Percentiles rank a stretch among this genome's conserved stretches.
Evolutionary conservation across 106 monocot genomes (phyloP).

Genomic region (Xerophyta viscosa): DNA sequence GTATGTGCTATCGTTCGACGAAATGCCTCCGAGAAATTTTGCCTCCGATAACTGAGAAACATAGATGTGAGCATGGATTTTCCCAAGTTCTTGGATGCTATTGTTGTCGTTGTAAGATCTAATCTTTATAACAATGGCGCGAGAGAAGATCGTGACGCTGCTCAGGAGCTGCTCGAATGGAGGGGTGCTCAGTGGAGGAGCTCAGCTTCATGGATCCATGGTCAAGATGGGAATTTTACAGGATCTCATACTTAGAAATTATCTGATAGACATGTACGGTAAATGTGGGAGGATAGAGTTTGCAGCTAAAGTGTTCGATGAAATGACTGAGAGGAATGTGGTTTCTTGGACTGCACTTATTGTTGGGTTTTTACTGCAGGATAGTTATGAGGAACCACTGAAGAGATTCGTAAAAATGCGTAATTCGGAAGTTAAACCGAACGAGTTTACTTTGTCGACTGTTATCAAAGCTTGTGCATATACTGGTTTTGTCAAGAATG

Average conservation of each 20-base stretch:
- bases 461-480: slow-evolving; percentile 30
- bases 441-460: slow-evolving; percentile 41
- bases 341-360: slow-evolving; percentile 19
- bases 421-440: slow-evolving; percentile 13
- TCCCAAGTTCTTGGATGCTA: no score
- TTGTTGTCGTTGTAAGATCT: no score
- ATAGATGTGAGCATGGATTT: slow-evolving; percentile 8
- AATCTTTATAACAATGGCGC: no score
- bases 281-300: not conserved
- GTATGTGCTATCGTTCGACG: no score
- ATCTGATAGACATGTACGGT: not conserved
- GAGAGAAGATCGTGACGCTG: no score
- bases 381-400: slow-evolving; percentile 10
- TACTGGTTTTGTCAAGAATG: slow-evolving; percentile 7
- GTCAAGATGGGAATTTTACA: not conserved
- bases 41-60: slow-evolving; percentile 37
- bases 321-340: slow-evolving; percentile 2
- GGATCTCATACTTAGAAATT: not conserved
- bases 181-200: no score
- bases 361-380: slow-evolving; percentile 14
- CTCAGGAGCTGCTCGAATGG: no score
- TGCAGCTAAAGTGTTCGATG: slow-evolving; percentile 4
- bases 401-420: slow-evolving; percentile 16
- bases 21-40: slow-evolving; percentile 45
- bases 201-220: not conserved